A percentile compares a stretch with the other conserved stretches of the same genome.
Conservation (phyloP, 345 rosid genomes). For the Stellera chamaejasme region DNA sequence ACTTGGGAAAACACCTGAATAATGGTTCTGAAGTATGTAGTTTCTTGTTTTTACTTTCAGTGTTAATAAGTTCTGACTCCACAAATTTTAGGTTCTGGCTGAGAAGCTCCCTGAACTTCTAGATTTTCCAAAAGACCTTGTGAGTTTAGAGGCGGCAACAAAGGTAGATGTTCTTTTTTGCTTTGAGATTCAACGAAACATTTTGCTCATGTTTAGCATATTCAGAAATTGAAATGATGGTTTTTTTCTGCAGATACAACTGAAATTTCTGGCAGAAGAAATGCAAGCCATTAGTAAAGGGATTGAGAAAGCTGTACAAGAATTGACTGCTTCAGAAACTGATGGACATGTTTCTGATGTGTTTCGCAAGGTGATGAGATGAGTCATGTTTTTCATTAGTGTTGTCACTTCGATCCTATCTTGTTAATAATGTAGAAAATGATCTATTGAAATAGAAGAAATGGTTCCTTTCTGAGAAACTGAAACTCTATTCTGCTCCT, state of each 20-base stretch:
- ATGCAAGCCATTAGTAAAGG: constrained; percentile 82
- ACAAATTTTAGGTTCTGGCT: constrained; percentile 46
- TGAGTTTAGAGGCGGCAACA: constrained; percentile 60
- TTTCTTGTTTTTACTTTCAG: too few relatives aligned
- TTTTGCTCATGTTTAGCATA: neutral
- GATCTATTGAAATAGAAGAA: too few relatives aligned
- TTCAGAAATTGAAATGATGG: neutral
- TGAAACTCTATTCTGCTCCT: too few relatives aligned
- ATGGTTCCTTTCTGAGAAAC: too few relatives aligned
- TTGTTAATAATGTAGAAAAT: too few relatives aligned
- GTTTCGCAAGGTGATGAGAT: constrained; percentile 46
- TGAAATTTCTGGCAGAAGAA: constrained; percentile 71
- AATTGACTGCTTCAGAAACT: constrained; percentile 43
- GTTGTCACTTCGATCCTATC: too few relatives aligned
- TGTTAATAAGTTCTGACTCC: neutral
- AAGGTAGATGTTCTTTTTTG: constrained; percentile 25
- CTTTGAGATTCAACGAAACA: neutral
- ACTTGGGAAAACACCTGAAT: too few relatives aligned
- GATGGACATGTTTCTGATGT: constrained; percentile 36
- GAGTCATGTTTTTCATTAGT: neutral
- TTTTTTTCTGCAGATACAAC: constrained; percentile 39
- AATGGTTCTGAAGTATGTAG: too few relatives aligned
- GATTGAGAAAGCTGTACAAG: constrained; percentile 59
- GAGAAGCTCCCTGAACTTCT: constrained; percentile 63
- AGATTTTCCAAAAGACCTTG: constrained; percentile 50